Conservation (phyloP, 257 asterid species). For the Capsicum pubescens region DNA sequence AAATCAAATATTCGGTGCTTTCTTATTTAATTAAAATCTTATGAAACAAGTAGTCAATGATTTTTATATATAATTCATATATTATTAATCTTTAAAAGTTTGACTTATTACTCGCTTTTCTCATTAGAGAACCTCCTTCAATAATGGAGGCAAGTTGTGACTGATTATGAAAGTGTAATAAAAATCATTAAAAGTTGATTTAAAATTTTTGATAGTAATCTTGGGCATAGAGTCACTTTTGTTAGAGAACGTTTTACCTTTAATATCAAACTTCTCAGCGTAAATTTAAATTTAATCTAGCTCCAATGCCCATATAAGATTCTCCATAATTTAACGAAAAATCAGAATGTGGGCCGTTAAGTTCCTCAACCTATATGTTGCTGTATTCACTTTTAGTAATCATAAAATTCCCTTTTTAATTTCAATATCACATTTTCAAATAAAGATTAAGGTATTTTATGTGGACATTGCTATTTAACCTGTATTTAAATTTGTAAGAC, state of each 20-base stretch:
- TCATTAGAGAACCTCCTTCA: background rate
- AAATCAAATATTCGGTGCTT: background rate
- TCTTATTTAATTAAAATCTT: background rate
- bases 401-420: background rate
- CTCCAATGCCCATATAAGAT: background rate
- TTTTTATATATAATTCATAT: background rate
- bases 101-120: background rate
- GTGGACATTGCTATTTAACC: background rate
- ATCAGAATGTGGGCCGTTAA: background rate
- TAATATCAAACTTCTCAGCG: no score
- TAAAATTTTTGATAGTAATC: background rate
- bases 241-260: no score
- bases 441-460: background rate
- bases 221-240: no score
- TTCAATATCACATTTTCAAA: background rate
- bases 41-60: background rate
- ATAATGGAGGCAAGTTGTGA: background rate
- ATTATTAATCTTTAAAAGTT: no score
- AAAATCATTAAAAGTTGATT: background rate
- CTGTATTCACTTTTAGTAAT: background rate
- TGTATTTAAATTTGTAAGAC: background rate
- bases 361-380: background rate
- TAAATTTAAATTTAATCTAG: no score
- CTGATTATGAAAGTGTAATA: background rate
- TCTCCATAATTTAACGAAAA: background rate